Conservation (phyloP, 2,329 filamentous ascomycete genomes). For the Chaetomiaceae sp. region DNA sequence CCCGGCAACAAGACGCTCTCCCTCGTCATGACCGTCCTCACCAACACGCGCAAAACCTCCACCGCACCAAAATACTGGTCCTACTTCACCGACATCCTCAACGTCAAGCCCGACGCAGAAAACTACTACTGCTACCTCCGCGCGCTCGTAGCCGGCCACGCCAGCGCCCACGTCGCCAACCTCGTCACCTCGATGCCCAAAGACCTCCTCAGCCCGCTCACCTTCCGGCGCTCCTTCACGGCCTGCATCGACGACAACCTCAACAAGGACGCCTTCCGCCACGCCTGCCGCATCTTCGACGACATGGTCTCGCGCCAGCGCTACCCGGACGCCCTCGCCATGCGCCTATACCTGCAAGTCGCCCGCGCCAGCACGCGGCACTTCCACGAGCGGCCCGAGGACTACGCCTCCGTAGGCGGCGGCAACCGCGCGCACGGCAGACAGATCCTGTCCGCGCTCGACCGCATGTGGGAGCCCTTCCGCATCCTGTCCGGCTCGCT, state of each 20-base stretch:
- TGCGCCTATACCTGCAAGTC: conserved; percentile 54
- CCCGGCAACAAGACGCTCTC: conserved; percentile 60
- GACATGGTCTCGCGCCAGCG: conserved; percentile 49
- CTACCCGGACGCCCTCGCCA: conserved; percentile 46
- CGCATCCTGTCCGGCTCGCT: conserved; percentile 31
- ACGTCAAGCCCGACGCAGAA: conserved; percentile 65
- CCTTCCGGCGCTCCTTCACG: conserved; percentile 69
- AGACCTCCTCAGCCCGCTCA: conserved; percentile 42
- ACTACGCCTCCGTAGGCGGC: conserved; percentile 7
- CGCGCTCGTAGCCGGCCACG: conserved; percentile 60
- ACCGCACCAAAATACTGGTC: conserved; percentile 77
- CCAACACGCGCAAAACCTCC: conserved; percentile 54
- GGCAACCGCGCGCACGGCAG: conserved; percentile 44
- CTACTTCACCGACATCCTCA: conserved; percentile 56
- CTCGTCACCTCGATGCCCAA: conserved; percentile 54
- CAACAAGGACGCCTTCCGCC: conserved; percentile 63
- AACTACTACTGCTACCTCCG: conserved; percentile 68
- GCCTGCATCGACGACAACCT: conserved; percentile 71
- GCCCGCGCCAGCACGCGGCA: conserved; percentile 46
- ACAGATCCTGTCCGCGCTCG: conserved; percentile 48
- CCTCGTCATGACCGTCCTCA: conserved; percentile 62
- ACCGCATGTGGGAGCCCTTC: conserved; percentile 48
- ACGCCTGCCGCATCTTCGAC: conserved; percentile 62
- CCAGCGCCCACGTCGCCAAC: conserved; percentile 57
- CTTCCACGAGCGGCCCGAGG: conserved; percentile 30